These are phyloP conservation scores for Penicillium bialowiezense DNA, from an alignment of 495 filamentous ascomycete genomes.

Conservation along the genomic window DNA sequence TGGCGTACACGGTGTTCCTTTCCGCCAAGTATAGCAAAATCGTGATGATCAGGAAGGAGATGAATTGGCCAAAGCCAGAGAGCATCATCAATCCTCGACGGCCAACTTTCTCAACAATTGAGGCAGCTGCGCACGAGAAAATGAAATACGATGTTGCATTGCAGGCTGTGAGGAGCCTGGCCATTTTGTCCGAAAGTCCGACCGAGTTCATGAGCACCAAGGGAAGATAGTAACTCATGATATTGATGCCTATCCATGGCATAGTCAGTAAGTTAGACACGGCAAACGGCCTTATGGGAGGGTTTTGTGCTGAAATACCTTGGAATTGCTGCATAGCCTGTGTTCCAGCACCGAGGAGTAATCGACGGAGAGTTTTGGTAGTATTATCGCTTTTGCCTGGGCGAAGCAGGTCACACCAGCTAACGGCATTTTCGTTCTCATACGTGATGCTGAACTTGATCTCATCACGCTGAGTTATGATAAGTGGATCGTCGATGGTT, in stretches of 20 bases:
- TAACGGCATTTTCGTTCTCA: slow-evolving; percentile 19
- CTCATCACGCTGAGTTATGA: slow-evolving; percentile 35
- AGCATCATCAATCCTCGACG: slow-evolving; percentile 29
- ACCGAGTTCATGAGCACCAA: slow-evolving; percentile 46
- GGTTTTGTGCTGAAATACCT: too few species aligned
- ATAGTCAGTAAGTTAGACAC: too few species aligned
- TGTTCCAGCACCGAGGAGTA: slow-evolving; percentile 39
- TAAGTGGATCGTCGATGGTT: slow-evolving; percentile 36
- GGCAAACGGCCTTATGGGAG: too few species aligned
- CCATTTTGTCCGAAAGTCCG: slow-evolving; percentile 33
- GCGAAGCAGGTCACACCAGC: slow-evolving; percentile 37
- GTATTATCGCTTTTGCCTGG: slow-evolving; percentile 9
- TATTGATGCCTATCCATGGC: slow-evolving; percentile 28
- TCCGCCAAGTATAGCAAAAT: too few species aligned
- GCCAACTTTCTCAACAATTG: slow-evolving; percentile 39
- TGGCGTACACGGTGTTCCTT: too few species aligned
- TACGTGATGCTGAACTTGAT: slow-evolving; percentile 31
- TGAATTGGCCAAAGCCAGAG: too few species aligned
- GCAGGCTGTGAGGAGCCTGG: slow-evolving; percentile 41
- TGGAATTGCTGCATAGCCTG: slow-evolving; percentile 46
- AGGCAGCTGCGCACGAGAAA: slow-evolving; percentile 30
- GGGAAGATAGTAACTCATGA: slow-evolving; percentile 32
- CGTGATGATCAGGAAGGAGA: too few species aligned
- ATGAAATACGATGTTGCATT: slow-evolving; percentile 35
- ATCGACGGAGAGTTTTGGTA: slow-evolving; percentile 23